These are phyloP conservation scores for Eucalyptus sp. DNA, from an alignment of 345 rosid genomes.

Conservation along the genomic window DNA sequence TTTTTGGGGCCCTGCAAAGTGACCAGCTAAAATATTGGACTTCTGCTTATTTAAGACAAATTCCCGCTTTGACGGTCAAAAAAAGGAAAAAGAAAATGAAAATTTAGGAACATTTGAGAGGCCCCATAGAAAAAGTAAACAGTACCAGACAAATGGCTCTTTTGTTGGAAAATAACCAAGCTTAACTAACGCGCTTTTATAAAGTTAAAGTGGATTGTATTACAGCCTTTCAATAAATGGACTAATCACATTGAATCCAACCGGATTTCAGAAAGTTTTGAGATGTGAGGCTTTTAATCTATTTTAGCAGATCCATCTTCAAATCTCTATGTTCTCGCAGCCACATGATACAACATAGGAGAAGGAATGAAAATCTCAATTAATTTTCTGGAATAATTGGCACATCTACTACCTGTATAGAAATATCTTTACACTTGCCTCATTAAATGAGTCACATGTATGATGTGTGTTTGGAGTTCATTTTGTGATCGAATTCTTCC, in stretches of 20 bases:
- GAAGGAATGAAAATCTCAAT: neutral
- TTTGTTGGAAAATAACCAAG: neutral
- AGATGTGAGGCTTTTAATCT: neutral
- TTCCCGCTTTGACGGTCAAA: neutral
- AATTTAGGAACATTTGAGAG: neutral
- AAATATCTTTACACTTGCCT: neutral
- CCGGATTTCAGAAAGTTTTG: neutral
- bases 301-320: too few species aligned
- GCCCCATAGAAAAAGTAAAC: neutral
- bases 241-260: neutral
- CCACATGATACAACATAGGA: neutral
- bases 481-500: neutral
- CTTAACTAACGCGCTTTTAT: neutral
- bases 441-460: neutral
- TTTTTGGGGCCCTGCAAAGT: neutral
- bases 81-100: neutral
- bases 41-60: neutral
- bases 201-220: neutral
- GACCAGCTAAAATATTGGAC: neutral
- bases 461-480: neutral
- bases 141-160: neutral
- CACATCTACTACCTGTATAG: neutral
- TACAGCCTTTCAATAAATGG: neutral
- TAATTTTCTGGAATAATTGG: neutral
- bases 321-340: neutral